phyloP scores from a whole-genome alignment of 768 basidiomycete species.

The Xerocomellus dryophilus region DNA sequence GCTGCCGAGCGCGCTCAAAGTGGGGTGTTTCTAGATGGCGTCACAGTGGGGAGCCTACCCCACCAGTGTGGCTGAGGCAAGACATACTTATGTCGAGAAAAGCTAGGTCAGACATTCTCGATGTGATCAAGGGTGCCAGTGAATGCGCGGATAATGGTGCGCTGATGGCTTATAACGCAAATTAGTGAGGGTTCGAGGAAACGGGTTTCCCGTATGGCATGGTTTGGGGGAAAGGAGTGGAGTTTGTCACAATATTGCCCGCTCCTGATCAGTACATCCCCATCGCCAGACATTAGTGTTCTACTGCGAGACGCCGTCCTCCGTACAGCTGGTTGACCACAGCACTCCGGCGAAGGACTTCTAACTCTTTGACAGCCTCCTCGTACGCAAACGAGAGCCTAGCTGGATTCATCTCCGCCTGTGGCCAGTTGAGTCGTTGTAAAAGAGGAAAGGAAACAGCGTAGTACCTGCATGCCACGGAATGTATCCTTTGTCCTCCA shows the following conservation, averaged over 20 bases:
- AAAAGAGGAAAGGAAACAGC: neutral
- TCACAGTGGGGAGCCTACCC: neutral
- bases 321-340: conserved; percentile 81
- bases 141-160: neutral
- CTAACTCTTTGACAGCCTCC: conserved; percentile 54
- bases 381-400: conserved; percentile 60
- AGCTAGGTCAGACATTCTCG: too few species aligned
- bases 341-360: conserved; percentile 71
- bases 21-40: too few species aligned
- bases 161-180: neutral
- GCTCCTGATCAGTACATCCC: neutral
- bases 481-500: conserved; percentile 50
- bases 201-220: neutral
- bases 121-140: too few species aligned
- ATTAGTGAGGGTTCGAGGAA: neutral
- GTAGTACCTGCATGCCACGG: neutral
- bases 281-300: conserved; percentile 36
- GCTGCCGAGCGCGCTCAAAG: neutral
- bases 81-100: neutral
- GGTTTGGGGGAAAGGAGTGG: neutral
- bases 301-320: conserved; percentile 74
- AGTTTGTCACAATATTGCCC: neutral
- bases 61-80: neutral
- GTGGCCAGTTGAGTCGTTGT: neutral
- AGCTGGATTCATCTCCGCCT: conserved; percentile 59